Evolutionary conservation across 768 basidiomycete species (phyloP), one percentile per base, ranked within the genome.

Genomic region (Lentinula boryana): DNA sequence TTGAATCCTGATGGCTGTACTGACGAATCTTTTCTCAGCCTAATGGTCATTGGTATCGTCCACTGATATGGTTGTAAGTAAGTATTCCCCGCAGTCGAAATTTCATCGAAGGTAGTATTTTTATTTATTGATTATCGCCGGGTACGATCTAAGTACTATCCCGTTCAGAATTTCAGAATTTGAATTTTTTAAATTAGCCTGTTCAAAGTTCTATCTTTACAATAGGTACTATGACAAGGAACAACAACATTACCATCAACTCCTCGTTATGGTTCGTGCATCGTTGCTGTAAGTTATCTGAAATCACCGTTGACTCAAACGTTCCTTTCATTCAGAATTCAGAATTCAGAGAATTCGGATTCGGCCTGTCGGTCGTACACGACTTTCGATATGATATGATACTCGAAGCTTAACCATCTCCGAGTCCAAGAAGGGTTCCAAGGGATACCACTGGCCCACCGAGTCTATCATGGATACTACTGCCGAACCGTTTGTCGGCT

Each of bases 311-410:
- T 43, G 6, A n/a, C n/a, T n/a, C n/a, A 43, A 23, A 23, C 13
- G n/a, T 33, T n/a, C n/a, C 44, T 32, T 5, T 15, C 41, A 58
- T n/a, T n/a, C n/a, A n/a, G n/a, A n/a, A n/a, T n/a, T n/a, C n/a
- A n/a, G n/a, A n/a, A n/a, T n/a, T n/a, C n/a, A n/a, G n/a, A n/a
- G 68, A 76, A 51, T 83, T 82, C 68, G 82, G 81, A 0, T 80
- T 73, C 60, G 82, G 82, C 2, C 68, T 83, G 23, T 75, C 73
- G n/a, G n/a, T n/a, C n/a, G 1, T 84, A 84, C 68, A 80, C 82
- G 35, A 72, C 71, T 0, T 84, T 84, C 70, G 65, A n/a, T n/a
- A n/a, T n/a, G n/a, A n/a, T n/a, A n/a, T n/a, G n/a, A 5, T 81
- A 79, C 66, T 71, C 75, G 2, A 66, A 70, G 49, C 57, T 81